Percentiles rank a stretch among this genome's conserved stretches.
These are phyloP conservation scores for Umbellularia californica DNA, from an alignment of 164 flowering plant species.

Conservation along the genomic window DNA sequence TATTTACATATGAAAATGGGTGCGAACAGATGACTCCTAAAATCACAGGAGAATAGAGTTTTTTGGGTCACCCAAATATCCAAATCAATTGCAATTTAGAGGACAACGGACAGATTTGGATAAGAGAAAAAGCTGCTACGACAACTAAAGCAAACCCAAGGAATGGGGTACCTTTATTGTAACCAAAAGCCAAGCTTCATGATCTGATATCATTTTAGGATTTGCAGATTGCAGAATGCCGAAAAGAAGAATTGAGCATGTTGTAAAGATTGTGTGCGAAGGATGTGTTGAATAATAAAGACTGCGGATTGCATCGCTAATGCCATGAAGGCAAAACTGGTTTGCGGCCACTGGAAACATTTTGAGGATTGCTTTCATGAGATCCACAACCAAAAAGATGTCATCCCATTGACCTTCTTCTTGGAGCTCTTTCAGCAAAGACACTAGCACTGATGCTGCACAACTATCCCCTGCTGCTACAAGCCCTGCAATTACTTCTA, in stretches of 20 bases:
- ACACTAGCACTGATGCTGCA: conserved; percentile 50
- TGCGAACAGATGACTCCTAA: background rate
- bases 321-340: conserved; percentile 63
- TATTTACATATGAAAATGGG: no score
- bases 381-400: conserved; percentile 38
- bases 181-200: conserved; percentile 62
- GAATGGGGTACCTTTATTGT: conserved; percentile 54
- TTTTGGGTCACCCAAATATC: background rate
- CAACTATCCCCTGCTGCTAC: conserved; percentile 55
- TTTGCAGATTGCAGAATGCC: conserved; percentile 45
- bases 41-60: background rate
- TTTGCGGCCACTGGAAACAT: conserved; percentile 59
- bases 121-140: background rate
- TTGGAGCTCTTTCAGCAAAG: conserved; percentile 47
- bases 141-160: background rate
- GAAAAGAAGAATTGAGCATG: conserved; percentile 39
- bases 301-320: conserved; percentile 45
- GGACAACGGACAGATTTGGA: background rate
- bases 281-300: conserved; percentile 29
- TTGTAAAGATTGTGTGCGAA: conserved; percentile 25
- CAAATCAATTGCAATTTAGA: background rate
- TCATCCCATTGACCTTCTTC: conserved; percentile 49
- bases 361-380: conserved; percentile 36
- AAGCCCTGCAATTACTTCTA: conserved; percentile 46
- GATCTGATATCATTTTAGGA: conserved; percentile 44